Evolutionary conservation across 2,329 filamentous ascomycete species (phyloP).

Genomic region (Arachnopeziza araneosa): DNA sequence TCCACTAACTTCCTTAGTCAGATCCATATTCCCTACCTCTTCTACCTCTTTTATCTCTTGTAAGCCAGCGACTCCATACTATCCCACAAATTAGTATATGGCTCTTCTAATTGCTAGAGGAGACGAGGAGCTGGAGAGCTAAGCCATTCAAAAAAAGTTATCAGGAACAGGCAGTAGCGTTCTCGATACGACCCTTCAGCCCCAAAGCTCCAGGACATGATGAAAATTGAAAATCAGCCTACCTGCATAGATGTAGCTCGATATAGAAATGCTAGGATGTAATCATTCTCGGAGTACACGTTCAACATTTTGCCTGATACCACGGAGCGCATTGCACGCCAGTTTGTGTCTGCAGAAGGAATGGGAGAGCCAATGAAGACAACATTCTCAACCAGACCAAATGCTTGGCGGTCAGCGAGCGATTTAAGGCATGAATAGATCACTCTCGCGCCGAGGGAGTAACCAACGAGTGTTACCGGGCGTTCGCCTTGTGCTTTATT

Average conservation of each 20-base stretch:
- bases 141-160: too few species aligned
- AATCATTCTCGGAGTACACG: constrained; percentile 82
- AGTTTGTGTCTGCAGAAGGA: constrained; percentile 65
- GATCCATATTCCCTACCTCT: constrained; percentile 49
- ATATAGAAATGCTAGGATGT: constrained; percentile 82
- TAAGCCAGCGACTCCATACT: constrained; percentile 74
- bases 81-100: too few species aligned
- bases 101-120: too few species aligned
- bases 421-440: constrained; percentile 58
- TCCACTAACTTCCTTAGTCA: constrained; percentile 58
- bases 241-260: constrained; percentile 70
- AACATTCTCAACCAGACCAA: constrained; percentile 60
- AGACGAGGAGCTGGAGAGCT: too few species aligned
- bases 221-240: too few species aligned
- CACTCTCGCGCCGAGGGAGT: constrained; percentile 55
- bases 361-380: constrained; percentile 78
- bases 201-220: too few species aligned
- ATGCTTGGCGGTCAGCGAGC: constrained; percentile 55
- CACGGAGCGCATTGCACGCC: constrained; percentile 72
- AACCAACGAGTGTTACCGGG: constrained; percentile 57
- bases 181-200: too few species aligned
- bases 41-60: constrained; percentile 65
- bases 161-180: too few species aligned
- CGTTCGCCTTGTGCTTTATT: constrained; percentile 68
- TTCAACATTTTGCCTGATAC: constrained; percentile 84